Evolutionary conservation across 2,329 filamentous ascomycete species (phyloP), one percentile per base, ranked within the genome.

Genomic region (Microdochium trichocladiopsis): DNA sequence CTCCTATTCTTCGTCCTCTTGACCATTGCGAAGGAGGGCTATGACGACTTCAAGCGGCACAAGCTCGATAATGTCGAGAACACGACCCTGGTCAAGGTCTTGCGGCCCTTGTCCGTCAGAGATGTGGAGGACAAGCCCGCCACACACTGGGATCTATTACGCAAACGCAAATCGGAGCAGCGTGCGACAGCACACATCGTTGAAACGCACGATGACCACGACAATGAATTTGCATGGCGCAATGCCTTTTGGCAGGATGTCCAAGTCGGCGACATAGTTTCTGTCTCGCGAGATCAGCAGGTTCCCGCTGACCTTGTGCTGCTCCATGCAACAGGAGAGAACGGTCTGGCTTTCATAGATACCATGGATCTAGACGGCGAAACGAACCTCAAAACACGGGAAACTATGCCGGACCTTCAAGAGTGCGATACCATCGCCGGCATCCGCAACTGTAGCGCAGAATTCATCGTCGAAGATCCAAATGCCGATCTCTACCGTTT

Each of bases 341-440:
- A 93, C 56, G 86, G 83, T 8, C 72, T 94, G 50, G 92, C 92
- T 0, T 96, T 88, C 59, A 81, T 92, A 50, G 88, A 93, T 60
- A 93, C 88, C 1, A 91, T 92, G 87, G 88, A 88, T 2, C 71
- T 93, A 9, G 88, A 93, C 58, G 88, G 88, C 48, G 88, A 93
- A 69, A 93, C 88, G 1, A 92, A 89, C 56, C 74, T 93, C 23
- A 92, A 93, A 69, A 87, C 78, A 66, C 91, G 88, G 68, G 84
- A 88, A 63, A 75, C 82, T 0, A 76, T 87, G 3, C 77, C 81
- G 4, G 77, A 82, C 1, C 73, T 86, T 3, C 79, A 83, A 53
- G 67, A 64, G 4, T 90, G 86, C 60, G 65, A 71, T 45, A 77
- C 73, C 0, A 75, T 85, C 12, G 70, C 75, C 50, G 72, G 79